Evolutionary conservation across 768 basidiomycete species (phyloP).

Genomic region (Gyrodon lividus): DNA sequence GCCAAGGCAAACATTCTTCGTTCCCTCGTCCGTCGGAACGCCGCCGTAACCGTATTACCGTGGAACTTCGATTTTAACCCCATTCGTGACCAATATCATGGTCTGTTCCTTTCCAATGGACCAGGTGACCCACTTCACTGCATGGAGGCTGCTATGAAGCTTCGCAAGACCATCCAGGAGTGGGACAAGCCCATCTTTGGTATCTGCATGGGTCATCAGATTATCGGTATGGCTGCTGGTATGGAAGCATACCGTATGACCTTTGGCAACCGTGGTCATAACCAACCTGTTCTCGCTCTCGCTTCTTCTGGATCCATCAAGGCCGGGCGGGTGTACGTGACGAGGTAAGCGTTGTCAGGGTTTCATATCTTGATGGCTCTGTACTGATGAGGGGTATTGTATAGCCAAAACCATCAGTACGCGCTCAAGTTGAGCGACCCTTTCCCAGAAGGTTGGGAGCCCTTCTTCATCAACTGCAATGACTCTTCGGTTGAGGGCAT

Average conservation of each 20-base stretch:
- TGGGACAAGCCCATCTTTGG: slow-evolving; percentile 96
- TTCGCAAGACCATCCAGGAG: slow-evolving; percentile 79
- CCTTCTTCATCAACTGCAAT: slow-evolving; percentile 99
- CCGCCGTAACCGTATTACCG: slow-evolving; percentile 91
- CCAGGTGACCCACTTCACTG: slow-evolving; percentile 93
- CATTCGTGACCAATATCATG: slow-evolving; percentile 87
- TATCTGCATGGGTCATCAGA: slow-evolving; percentile 99
- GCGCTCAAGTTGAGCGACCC: slow-evolving; percentile 92
- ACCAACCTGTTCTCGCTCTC: slow-evolving; percentile 95
- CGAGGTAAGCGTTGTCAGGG: slow-evolving; percentile 51
- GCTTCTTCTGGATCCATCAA: slow-evolving; percentile 92
- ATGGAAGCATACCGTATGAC: slow-evolving; percentile 97
- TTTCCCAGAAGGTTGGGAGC: slow-evolving; percentile 97
- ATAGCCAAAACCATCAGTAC: slow-evolving; percentile 96
- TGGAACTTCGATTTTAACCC: slow-evolving; percentile 98
- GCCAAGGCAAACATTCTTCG: slow-evolving; percentile 97
- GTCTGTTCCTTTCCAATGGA: slow-evolving; percentile 94
- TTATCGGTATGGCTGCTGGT: slow-evolving; percentile 97
- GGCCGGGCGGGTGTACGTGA: slow-evolving; percentile 96
- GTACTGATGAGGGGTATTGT: slow-evolving; percentile 3
- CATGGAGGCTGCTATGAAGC: slow-evolving; percentile 76
- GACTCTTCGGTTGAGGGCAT: slow-evolving; percentile 99
- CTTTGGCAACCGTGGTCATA: slow-evolving; percentile 99
- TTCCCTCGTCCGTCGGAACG: slow-evolving; percentile 86
- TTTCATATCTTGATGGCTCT: not conserved